Evolutionary conservation across 257 asterid genomes (phyloP), one percentile per base, ranked within the genome.

Genomic region (Apocynum venetum): DNA sequence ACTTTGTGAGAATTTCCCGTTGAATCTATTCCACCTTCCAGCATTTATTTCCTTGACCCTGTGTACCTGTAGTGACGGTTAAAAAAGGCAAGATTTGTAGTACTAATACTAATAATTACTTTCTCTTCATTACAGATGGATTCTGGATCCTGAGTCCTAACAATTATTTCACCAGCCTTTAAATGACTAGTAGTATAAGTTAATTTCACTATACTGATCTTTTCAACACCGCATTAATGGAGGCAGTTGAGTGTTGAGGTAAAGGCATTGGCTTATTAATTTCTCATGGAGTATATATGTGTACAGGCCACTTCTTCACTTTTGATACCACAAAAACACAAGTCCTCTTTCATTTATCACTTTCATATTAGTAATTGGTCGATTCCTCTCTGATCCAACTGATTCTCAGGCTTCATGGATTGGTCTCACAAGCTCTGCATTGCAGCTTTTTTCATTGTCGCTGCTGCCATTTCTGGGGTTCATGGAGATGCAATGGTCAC

Each of bases 401-500:
- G 76, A 70, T 57, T 47, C 65, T 72, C 83, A 41, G 76, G 63
- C 68, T 17, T 49, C 84, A 94, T 94, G 97, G 91, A 86, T 84
- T 85, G 83, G 91, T 81, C 84, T 8, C 74, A 38, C 53, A 76
- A 71, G 80, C 71, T 86, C 72, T 77, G 79, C 74, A 80, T 91
- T 59, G 61, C 89, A 71, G 92, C 83, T 66, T 81, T 91, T 72
- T 79, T 93, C 17, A n/a, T 90, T 59, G 77, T 81, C 66, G 77
- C 80, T n/a, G 89, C 85, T 13, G 81, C 87, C 87, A 83, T 86
- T 84, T 35, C 76, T 80, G 89, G 90, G 53, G 84, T 85, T 74
- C 67, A 60, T 60, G 97, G 98, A 55, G 81, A 78, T 79, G 80
- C 93, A 4, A 66, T 84, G 88, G 90, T 95, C 52, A 77, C 93